Evolutionary conservation across 2,329 filamentous ascomycete species (phyloP).

Genomic region (Alternaria arborescens): DNA sequence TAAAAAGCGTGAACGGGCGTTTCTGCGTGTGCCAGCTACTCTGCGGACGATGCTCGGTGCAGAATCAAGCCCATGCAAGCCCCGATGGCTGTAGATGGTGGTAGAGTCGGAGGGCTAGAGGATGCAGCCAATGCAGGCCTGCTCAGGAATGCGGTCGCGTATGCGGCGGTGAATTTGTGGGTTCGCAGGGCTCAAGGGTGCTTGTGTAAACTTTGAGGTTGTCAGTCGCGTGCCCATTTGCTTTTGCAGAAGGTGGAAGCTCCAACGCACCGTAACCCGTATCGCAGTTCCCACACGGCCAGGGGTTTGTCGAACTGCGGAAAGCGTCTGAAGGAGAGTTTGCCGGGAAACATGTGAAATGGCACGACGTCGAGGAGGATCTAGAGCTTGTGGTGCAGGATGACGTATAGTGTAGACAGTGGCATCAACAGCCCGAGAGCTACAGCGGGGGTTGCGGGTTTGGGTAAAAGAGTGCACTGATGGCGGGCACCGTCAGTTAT

Average conservation of each 20-base stretch:
- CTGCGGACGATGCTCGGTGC: constrained; percentile 6
- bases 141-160: neutral
- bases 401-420: constrained; percentile 35
- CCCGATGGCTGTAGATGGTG: neutral
- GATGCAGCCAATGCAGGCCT: neutral
- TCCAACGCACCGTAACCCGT: constrained; percentile 26
- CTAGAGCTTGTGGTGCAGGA: constrained; percentile 29
- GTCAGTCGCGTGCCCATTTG: constrained; percentile 26
- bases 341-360: constrained; percentile 41
- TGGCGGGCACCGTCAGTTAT: constrained; percentile 4
- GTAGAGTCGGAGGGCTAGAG: neutral
- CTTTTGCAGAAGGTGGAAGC: neutral
- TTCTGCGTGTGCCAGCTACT: constrained; percentile 2
- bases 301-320: constrained; percentile 39
- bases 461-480: neutral
- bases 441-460: constrained; percentile 14
- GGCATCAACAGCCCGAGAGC: constrained; percentile 14
- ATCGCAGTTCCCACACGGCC: constrained; percentile 33
- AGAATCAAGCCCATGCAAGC: constrained; percentile 13
- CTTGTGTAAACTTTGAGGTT: constrained; percentile 17
- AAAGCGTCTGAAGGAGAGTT: constrained; percentile 34
- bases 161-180: constrained; percentile 11
- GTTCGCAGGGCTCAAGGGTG: constrained; percentile 17
- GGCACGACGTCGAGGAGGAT: constrained; percentile 26
- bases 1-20: constrained; percentile 20